These are phyloP conservation scores for Cupressus sempervirens DNA, from an alignment of 75 land plant genomes.

Conservation along the genomic window DNA sequence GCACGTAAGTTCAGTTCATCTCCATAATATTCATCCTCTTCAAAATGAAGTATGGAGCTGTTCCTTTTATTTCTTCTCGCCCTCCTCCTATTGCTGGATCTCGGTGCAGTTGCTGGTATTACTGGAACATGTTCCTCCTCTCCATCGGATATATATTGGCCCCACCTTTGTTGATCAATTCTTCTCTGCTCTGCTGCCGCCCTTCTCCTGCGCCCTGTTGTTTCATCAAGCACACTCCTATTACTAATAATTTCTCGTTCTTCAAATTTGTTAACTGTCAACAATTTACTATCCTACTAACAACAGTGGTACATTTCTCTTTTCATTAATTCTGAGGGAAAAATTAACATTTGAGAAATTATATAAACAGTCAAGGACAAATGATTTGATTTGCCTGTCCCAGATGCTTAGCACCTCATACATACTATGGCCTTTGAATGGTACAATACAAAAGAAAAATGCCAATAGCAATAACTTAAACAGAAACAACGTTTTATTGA, in stretches of 20 bases:
- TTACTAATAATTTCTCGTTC: not conserved
- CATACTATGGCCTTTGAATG: not conserved
- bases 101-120: conserved; percentile 20
- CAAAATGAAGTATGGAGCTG: conserved; percentile 10
- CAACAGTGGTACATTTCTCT: not conserved
- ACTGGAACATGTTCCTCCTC: conserved; percentile 13
- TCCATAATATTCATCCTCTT: conserved; percentile 10
- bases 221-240: not conserved
- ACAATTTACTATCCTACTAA: not conserved
- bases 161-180: conserved; percentile 45
- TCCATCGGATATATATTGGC: conserved; percentile 24
- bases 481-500: not conserved
- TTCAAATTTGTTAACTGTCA: not conserved
- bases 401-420: not conserved
- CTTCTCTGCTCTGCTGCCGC: conserved; percentile 38
- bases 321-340: too few species aligned
- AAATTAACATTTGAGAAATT: too few species aligned
- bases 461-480: not conserved
- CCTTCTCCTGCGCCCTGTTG: conserved; percentile 25
- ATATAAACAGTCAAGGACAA: not conserved
- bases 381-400: not conserved
- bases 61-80: conserved; percentile 20
- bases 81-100: conserved; percentile 19
- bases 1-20: not conserved
- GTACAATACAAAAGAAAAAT: not conserved